Base-by-base conservation (phyloP, 768 basidiomycete species). In the Psilocybe tampanensis region DNA sequence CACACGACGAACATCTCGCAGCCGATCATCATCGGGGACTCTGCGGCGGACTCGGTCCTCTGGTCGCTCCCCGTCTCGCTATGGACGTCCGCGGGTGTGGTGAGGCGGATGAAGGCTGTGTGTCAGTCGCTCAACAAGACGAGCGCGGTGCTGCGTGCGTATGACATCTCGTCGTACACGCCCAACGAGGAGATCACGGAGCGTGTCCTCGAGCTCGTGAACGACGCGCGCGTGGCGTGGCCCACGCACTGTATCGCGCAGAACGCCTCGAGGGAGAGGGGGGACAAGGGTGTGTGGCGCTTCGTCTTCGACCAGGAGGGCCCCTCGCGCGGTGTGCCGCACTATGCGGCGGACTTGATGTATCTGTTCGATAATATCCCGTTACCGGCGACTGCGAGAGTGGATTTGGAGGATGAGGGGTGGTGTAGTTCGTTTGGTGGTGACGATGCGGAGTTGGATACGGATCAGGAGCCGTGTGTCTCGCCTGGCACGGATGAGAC, bases 291-390 rank as follows among this genome's bases (percentile, higher is more conserved):
- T n/a, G 88, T 90, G 5, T 92, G 86, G 85, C 80, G 90, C 55
- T 92, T 89, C 63, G 84, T 90, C 17, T 92, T 92, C 66, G 90
- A 92, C 70, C 90, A 92, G 72, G 90, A 90, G 63, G 83, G 86
- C 1, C 87, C 89, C 8, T 74, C 79, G 21, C 77, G 83, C 45
- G 83, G 84, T 13, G 68, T 83, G 18, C 83, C 89, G 2, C 89
- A 90, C 65, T 87, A 91, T 66, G 84, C 80, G 1, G 83, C 84
- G 0, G 90, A 92, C 67, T 72, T 92, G 43, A 78, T 89, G 55
- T 92, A 92, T 68, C 79, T 92, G 48, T 92, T 92, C 70, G 90
- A 90, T 72, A 91, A 84, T 59, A 80, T 86, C 26, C 85, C 87
- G 8, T 74, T 86, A 1, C 83, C 85, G 18, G 74, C 55, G 17